Evolutionary conservation across 163 green algal genomes (phyloP), one percentile per base, ranked within the genome.

Genomic region (Chlorella variabilis): DNA sequence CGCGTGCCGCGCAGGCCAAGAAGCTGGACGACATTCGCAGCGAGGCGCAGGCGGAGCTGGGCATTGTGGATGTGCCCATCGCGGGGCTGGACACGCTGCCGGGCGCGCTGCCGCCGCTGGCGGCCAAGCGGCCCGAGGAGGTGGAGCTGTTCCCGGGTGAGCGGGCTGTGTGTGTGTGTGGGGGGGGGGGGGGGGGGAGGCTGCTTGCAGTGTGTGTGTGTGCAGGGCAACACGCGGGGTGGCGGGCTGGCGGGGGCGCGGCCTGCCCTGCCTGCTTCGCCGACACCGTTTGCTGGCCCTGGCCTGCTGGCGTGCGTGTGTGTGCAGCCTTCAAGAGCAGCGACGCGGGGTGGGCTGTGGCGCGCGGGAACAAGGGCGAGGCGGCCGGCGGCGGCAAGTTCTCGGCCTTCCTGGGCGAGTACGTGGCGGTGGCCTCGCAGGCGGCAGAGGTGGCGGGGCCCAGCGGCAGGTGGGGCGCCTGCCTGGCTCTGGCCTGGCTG

Each of bases 11-110:
- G 65, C 84, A 88, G 20, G 94, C 95, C 54, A 99, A 98, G 95
- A 99, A 97, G 89, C 89, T 98, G 66, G 92, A 96, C 33, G 93
- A 98, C 80, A 94, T 98, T 59, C 91, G 95, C 82, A 90, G 88
- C 21, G 93, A 98, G 85, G 96, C 95, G 9, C 90, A 95, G 82
- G 93, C 90, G 11, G 95, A 97, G 88, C 91, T 98, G 81, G 95
- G 95, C 74, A 95, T 98, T 83, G 87, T 97, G 61, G 84, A 89
- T 11, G 15, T 82, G 31, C 49, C 86, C 31, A 77, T 96, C 67
- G 89, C 92, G 17, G 85, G 83, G 36, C 87, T 97, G 78, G 88
- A 90, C 41, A 70, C 77, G 49, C 87, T 93, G 76, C 69, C 81
- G n/a, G 83, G 67, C 25, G 49, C 65, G 36, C 76, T 65, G 49